These are phyloP conservation scores for Colletotrichum scovillei DNA, from an alignment of 2,329 filamentous ascomycete genomes.

Conservation along the genomic window DNA sequence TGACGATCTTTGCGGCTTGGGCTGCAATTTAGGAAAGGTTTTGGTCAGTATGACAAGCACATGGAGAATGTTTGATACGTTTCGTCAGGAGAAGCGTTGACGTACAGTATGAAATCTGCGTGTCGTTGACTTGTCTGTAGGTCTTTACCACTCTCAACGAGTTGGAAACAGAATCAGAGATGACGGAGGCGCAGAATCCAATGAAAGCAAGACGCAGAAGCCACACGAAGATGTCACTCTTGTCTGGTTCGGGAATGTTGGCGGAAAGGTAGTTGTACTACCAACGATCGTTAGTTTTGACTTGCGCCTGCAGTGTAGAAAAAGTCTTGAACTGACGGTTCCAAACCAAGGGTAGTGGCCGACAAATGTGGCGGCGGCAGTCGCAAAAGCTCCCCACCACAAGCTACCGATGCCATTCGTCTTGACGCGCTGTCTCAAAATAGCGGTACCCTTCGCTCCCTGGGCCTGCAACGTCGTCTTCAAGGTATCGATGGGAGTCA, in stretches of 20 bases:
- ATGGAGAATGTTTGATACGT: too few species aligned
- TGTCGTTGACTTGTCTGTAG: constrained; percentile 61
- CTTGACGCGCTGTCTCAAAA: constrained; percentile 57
- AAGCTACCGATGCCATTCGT: constrained; percentile 56
- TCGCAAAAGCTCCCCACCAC: constrained; percentile 62
- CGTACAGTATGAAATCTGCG: constrained; percentile 57
- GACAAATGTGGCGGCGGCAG: constrained; percentile 59
- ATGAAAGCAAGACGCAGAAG: constrained; percentile 55
- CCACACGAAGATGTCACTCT: constrained; percentile 53
- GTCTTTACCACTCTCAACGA: constrained; percentile 61
- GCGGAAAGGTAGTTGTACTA: constrained; percentile 58
- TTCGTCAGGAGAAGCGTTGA: background rate
- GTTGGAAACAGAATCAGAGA: constrained; percentile 60
- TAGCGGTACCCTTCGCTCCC: constrained; percentile 52
- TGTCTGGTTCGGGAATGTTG: constrained; percentile 52
- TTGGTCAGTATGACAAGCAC: background rate
- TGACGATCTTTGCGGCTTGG: constrained; percentile 53
- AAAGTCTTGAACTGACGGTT: constrained; percentile 46
- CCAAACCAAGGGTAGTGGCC: constrained; percentile 63
- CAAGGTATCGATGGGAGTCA: constrained; percentile 61
- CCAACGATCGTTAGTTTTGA: background rate
- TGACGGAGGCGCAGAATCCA: constrained; percentile 56
- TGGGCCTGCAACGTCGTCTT: constrained; percentile 63
- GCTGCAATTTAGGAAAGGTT: constrained; percentile 40
- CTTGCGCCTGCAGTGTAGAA: background rate